Conservation (phyloP, 495 filamentous ascomycete species). For the Talaromyces nanjingensis region DNA sequence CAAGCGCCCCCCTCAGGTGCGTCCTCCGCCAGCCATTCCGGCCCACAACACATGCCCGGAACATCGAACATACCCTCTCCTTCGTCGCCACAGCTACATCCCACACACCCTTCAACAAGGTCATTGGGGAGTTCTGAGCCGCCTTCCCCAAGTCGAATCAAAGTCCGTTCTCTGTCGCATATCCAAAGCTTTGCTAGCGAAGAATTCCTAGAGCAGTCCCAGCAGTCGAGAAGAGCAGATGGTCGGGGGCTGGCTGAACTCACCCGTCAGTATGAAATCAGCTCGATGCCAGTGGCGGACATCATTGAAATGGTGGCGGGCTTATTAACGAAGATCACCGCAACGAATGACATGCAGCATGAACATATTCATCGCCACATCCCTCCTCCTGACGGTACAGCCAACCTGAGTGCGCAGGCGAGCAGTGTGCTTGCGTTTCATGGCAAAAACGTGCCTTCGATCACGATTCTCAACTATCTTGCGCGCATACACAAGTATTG, state of each 20-base stretch:
- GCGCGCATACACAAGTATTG: constrained; percentile 98
- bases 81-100: constrained; percentile 45
- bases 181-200: constrained; percentile 83
- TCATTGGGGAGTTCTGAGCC: constrained; percentile 47
- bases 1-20: constrained; percentile 27
- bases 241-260: constrained; percentile 39
- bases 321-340: constrained; percentile 96
- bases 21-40: constrained; percentile 35
- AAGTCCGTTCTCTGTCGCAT: constrained; percentile 77
- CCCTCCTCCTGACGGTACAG: constrained; percentile 56
- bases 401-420: constrained; percentile 67
- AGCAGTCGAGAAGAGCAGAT: constrained; percentile 29
- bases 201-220: constrained; percentile 51
- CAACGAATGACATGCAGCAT: constrained; percentile 91
- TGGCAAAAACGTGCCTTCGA: constrained; percentile 96
- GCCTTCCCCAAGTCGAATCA: constrained; percentile 67
- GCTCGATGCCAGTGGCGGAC: constrained; percentile 92
- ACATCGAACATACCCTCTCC: constrained; percentile 28
- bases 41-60: constrained; percentile 22
- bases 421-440: constrained; percentile 97
- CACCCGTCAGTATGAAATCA: constrained; percentile 76
- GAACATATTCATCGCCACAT: constrained; percentile 69
- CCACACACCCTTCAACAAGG: constrained; percentile 43
- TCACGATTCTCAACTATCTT: constrained; percentile 93
- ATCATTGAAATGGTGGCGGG: constrained; percentile 99